These are phyloP conservation scores for Hypoxylon perforatum DNA, from an alignment of 495 filamentous ascomycete species.

Conservation along the genomic window DNA sequence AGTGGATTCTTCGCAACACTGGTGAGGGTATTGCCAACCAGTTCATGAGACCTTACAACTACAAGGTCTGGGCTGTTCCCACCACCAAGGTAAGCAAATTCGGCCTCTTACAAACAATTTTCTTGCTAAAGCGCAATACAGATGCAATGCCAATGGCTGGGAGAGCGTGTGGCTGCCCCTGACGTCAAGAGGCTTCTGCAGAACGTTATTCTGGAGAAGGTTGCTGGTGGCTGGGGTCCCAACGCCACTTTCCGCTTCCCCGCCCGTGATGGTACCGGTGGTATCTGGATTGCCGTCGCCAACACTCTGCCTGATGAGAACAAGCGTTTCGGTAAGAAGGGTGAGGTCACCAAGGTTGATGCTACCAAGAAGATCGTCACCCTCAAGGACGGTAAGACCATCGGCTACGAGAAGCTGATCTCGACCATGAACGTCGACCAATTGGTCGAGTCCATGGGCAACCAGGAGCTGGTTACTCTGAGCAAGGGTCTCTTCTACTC, in stretches of 20 bases:
- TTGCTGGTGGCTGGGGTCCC: slow-evolving; percentile 97
- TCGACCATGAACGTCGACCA: slow-evolving; percentile 96
- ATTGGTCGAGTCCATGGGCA: slow-evolving; percentile 86
- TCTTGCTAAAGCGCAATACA: slow-evolving; percentile 48
- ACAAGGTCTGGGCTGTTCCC: slow-evolving; percentile 99
- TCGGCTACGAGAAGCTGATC: slow-evolving; percentile 91
- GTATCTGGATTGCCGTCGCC: slow-evolving; percentile 98
- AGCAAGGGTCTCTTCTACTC: slow-evolving; percentile 97
- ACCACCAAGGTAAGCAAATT: slow-evolving; percentile 83
- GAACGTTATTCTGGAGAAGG: slow-evolving; percentile 96
- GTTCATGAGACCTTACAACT: slow-evolving; percentile 99
- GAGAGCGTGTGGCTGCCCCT: slow-evolving; percentile 97
- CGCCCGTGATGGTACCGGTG: slow-evolving; percentile 92
- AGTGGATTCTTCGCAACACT: slow-evolving; percentile 97
- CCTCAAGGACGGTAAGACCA: slow-evolving; percentile 85
- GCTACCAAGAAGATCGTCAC: slow-evolving; percentile 83
- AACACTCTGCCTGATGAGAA: slow-evolving; percentile 94
- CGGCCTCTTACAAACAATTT: not conserved
- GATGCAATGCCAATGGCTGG: slow-evolving; percentile 99
- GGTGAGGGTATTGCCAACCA: slow-evolving; percentile 90
- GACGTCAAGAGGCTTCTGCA: slow-evolving; percentile 94
- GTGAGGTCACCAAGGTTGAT: slow-evolving; percentile 85
- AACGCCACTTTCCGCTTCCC: slow-evolving; percentile 99
- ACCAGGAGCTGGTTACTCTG: slow-evolving; percentile 81
- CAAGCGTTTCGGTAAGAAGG: slow-evolving; percentile 86